Conservation (phyloP, 192 early-diverging fungal species). For the Podila epicladia region DNA sequence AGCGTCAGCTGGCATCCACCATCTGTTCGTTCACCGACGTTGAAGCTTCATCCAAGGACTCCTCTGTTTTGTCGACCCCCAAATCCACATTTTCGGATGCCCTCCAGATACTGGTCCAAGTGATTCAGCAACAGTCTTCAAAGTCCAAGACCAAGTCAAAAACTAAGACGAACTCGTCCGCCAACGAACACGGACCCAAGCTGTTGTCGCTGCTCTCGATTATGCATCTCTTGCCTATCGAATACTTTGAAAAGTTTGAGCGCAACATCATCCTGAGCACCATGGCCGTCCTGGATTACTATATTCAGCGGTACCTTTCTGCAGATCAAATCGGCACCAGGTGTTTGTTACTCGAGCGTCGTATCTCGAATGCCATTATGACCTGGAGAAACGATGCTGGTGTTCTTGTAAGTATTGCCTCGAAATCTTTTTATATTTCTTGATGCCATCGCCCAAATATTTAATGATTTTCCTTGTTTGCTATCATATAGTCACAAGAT, state of each 20-base stretch:
- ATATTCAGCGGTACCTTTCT: conserved; percentile 14
- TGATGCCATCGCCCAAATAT: background rate
- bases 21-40: conserved; percentile 18
- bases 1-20: conserved; percentile 15
- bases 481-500: conserved; percentile 6
- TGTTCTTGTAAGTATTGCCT: conserved; percentile 48
- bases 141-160: background rate
- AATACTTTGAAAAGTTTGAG: conserved; percentile 58
- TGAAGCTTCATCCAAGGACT: background rate
- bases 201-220: conserved; percentile 39
- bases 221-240: conserved; percentile 58
- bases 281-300: conserved; percentile 35
- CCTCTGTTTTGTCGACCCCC: background rate
- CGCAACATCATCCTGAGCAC: conserved; percentile 49
- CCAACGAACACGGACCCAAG: conserved; percentile 1
- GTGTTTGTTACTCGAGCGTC: conserved; percentile 44
- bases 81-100: conserved; percentile 22
- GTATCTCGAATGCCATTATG: conserved; percentile 48
- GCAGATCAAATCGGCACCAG: conserved; percentile 20
- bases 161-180: background rate
- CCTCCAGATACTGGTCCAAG: conserved; percentile 17
- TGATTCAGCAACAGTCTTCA: background rate
- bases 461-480: background rate
- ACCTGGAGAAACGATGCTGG: conserved; percentile 40
- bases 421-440: background rate